These are phyloP conservation scores for Acer negundo DNA, from an alignment of 345 rosid genomes.

Conservation along the genomic window DNA sequence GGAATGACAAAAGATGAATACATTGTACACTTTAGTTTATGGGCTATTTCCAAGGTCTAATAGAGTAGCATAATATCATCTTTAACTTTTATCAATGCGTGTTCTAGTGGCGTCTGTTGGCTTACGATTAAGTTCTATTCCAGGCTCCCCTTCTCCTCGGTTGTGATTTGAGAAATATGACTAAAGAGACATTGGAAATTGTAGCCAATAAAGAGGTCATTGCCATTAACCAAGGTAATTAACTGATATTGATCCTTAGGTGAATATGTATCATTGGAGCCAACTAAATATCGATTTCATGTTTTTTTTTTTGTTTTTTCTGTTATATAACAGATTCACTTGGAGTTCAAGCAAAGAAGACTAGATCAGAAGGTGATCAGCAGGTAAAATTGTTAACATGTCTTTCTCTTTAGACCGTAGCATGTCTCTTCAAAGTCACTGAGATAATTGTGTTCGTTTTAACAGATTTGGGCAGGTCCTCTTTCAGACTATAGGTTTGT, in stretches of 20 bases:
- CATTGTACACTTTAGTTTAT: constrained; percentile 82
- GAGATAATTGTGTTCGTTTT: background rate
- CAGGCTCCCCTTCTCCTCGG: constrained; percentile 83
- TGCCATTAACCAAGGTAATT: constrained; percentile 78
- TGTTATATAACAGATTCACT: constrained; percentile 48
- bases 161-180: constrained; percentile 74
- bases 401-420: background rate
- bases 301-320: background rate
- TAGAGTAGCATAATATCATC: background rate
- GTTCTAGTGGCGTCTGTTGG: background rate
- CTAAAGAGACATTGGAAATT: constrained; percentile 55
- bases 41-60: constrained; percentile 93
- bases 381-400: constrained; percentile 48
- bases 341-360: constrained; percentile 85
- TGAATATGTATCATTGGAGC: background rate
- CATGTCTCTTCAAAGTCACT: background rate
- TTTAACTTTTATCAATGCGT: background rate
- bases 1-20: constrained; percentile 90
- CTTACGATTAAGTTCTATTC: constrained; percentile 4
- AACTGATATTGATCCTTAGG: background rate
- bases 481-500: constrained; percentile 57
- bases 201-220: constrained; percentile 75
- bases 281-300: constrained; percentile 3
- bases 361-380: constrained; percentile 55
- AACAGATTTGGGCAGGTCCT: constrained; percentile 82